Evolutionary conservation across 2,329 filamentous ascomycete genomes (phyloP), one percentile per base, ranked within the genome.

Genomic region (Cercospora sp.): DNA sequence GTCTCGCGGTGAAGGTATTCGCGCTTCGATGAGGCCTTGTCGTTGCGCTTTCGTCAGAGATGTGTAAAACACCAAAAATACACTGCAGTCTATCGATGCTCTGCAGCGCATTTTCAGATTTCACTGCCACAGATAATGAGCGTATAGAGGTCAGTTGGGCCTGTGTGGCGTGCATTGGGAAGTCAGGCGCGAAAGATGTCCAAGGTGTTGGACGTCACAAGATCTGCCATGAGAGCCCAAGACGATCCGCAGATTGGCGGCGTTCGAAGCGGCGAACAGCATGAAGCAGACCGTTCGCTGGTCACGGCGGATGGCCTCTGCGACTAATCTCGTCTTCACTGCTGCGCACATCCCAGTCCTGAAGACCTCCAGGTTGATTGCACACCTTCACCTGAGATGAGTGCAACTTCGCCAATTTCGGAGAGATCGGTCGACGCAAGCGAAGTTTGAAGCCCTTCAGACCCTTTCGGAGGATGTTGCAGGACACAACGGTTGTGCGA

Each of bases 71-170:
- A 57, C 18, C 20, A 64, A 48, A 8, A 42, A 30, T 23, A 59
- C 33, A 23, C 28, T 28, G 31, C 16, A 36, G 48, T n/a, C 6
- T 63, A n/a, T 36, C 7, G 62, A 53, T 64, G 62, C 53, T 59
- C 31, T 26, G 53, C 53, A 33, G 62, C 26, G 51, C 62, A 64
- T 64, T 9, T 30, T 57, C 26, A 10, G 36, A 42, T 26, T 51
- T 42, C 8, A 30, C 48, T 58, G 48, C 48, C 45, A 64, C 51
- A 12, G 57, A 30, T n/a, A 57, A 59, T 28, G 62, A 64, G 36
- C 23, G 33, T 23, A 23, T 39, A 64, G 33, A 53, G 61, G 48
- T 42, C 61, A 45, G 33, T 31, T 31, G 62, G 55, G 30, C 31
- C 33, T 58, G 36, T 28, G 62, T 33, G 33, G 48, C 42, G 31